Evolutionary conservation across 108 stramenopile species (phyloP).

Genomic region (Mayamaea pseudoterrestris): DNA sequence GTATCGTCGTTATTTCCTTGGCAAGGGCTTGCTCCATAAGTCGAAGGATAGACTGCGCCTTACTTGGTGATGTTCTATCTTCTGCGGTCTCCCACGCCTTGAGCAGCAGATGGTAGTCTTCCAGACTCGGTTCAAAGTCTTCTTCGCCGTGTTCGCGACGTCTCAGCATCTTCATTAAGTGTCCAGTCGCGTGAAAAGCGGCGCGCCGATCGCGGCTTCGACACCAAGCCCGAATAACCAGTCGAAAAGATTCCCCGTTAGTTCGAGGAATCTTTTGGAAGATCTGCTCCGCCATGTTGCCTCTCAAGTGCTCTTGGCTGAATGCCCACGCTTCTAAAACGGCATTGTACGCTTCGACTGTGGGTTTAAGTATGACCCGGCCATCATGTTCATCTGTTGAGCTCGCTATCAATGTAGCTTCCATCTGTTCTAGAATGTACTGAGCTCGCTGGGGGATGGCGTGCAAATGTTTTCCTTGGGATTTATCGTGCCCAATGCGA

Average conservation of each 20-base stretch:
- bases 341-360: background rate
- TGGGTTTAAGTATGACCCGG: too few species aligned
- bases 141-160: slow-evolving; percentile 25
- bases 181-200: slow-evolving; percentile 59
- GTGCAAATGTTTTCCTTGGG: background rate
- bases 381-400: too few species aligned
- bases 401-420: too few species aligned
- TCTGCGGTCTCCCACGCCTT: slow-evolving; percentile 55
- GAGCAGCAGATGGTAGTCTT: slow-evolving; percentile 63
- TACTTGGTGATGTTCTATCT: too few species aligned
- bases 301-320: slow-evolving; percentile 36
- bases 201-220: slow-evolving; percentile 24
- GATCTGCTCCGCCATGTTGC: slow-evolving; percentile 26
- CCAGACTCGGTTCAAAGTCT: slow-evolving; percentile 60
- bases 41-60: slow-evolving; percentile 37
- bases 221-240: slow-evolving; percentile 53
- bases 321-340: slow-evolving; percentile 35
- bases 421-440: slow-evolving; percentile 17
- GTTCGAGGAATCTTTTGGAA: slow-evolving; percentile 11
- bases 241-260: slow-evolving; percentile 28
- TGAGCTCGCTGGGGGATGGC: slow-evolving; percentile 44
- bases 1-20: slow-evolving; percentile 24
- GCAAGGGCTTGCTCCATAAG: slow-evolving; percentile 36
- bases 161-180: slow-evolving; percentile 58
- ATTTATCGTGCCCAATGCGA: too few species aligned